Base-by-base conservation (phyloP, 1,284 basidiomycete genomes). In the Ceratobasidium sp. region DNA sequence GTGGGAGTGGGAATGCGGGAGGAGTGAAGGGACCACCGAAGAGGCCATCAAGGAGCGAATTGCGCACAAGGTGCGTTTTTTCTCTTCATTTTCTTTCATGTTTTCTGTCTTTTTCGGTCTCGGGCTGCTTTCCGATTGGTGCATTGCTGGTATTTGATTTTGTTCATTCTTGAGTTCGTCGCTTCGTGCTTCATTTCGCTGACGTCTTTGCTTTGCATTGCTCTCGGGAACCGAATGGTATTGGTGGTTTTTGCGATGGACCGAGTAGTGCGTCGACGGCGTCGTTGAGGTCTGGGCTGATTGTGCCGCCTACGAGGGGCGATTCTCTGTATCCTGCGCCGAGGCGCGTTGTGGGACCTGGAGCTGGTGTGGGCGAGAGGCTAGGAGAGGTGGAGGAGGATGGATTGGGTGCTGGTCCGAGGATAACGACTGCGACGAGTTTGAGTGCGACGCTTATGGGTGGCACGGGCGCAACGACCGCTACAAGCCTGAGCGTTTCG, bases 41-140 rank as follows among this genome's bases (percentile, higher is more conserved):
- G 63, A 29, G 63, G 47, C 48, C 63, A 24, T 65, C 63, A 29
- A 65, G 47, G 63, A 65, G 48, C 31, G 63, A 65, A 17, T 47
- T 65, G 29, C 41, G 63, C 11, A 17, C 22, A 65, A 44, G 63
- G 63, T 65, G 45, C 45, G 63, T 63, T 1, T n/a, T n/a, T n/a
- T n/a, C n/a, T 45, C 48, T 64, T 64, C n/a, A 14, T 64, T 22
- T 50, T 47, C 9, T 5, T 47, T 2, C 48, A 17, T 11, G 19
- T 22, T 62, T 51, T 19, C n/a, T 41, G 31, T 57, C 22, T 6
- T 29, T 33, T 57, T 57, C n/a, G n/a, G n/a, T n/a, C n/a, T n/a
- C n/a, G n/a, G n/a, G n/a, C n/a, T n/a, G n/a, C n/a, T n/a, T n/a
- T n/a, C n/a, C n/a, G n/a, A n/a, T n/a, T n/a, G n/a, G n/a, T 27